Percentiles rank a stretch among this genome's conserved stretches.
phyloP scores from a whole-genome alignment of 2,329 filamentous ascomycete species.

The Juglanconis oblonga region DNA sequence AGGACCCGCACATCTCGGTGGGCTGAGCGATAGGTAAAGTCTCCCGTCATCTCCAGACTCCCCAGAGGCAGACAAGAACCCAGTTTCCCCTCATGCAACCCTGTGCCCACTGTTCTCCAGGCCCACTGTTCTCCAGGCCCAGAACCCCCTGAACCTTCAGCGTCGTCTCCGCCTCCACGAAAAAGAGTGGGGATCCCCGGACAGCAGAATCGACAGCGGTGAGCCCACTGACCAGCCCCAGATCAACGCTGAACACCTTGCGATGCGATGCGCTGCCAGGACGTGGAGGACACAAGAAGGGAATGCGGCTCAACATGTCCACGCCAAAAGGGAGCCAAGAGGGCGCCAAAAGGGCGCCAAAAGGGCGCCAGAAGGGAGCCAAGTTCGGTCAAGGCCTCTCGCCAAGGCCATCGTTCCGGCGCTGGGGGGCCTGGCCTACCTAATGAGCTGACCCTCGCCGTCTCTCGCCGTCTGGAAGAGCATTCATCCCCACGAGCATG shows the following conservation, averaged over 20 bases:
- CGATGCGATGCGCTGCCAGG: neutral
- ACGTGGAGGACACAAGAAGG: neutral
- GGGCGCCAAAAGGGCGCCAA: neutral
- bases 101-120: constrained; percentile 7
- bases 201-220: neutral
- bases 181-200: constrained; percentile 16
- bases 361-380: neutral
- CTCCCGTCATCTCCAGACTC: neutral
- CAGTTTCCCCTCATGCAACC: neutral
- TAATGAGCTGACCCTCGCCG: too few relatives aligned
- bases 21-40: constrained; percentile 1
- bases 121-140: constrained; percentile 5
- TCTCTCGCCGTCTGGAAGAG: neutral
- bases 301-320: constrained; percentile 10
- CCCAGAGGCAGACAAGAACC: neutral
- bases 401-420: constrained; percentile 1
- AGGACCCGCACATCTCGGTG: neutral
- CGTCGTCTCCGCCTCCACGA: constrained; percentile 4
- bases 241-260: neutral
- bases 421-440: neutral
- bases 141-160: neutral
- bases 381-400: constrained; percentile 5
- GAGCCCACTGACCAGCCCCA: neutral
- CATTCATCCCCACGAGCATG: neutral
- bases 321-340: neutral